Conservation (phyloP, 768 basidiomycete species). For the Leccinellum rugosiceps region DNA sequence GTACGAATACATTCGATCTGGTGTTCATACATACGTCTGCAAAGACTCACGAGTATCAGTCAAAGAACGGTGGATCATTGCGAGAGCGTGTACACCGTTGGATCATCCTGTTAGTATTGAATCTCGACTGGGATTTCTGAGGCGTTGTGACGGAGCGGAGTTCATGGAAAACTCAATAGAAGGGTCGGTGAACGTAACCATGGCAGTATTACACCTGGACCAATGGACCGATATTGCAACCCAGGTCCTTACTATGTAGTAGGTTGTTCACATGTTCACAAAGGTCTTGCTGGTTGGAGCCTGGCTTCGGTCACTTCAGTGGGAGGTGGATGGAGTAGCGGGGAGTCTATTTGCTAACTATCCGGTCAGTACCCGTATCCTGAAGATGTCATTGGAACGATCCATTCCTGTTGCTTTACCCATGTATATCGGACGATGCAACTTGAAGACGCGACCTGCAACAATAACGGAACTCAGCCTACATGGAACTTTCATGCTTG, state of each 20-base stretch:
- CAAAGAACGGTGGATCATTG: slow-evolving; percentile 5
- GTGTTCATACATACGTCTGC: background rate
- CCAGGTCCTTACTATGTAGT: no score
- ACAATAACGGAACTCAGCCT: background rate
- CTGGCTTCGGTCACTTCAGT: background rate
- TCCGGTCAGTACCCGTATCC: background rate
- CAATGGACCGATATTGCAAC: no score
- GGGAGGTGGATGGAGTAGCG: background rate
- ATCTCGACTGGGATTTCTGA: background rate
- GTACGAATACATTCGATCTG: slow-evolving; percentile 11
- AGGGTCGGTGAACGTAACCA: background rate
- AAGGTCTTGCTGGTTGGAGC: background rate
- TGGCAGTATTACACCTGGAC: no score
- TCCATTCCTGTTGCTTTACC: background rate
- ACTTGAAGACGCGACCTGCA: background rate
- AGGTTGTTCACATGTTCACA: background rate
- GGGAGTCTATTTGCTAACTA: background rate
- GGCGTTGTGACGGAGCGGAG: background rate
- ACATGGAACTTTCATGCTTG: slow-evolving; percentile 2
- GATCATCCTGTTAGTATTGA: background rate
- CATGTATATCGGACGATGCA: background rate
- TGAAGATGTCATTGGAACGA: background rate
- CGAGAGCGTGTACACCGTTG: background rate
- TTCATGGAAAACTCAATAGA: background rate
- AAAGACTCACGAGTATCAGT: slow-evolving; percentile 3